phyloP scores from a whole-genome alignment of 441 rosid genomes.

The Raphanus hybrid region DNA sequence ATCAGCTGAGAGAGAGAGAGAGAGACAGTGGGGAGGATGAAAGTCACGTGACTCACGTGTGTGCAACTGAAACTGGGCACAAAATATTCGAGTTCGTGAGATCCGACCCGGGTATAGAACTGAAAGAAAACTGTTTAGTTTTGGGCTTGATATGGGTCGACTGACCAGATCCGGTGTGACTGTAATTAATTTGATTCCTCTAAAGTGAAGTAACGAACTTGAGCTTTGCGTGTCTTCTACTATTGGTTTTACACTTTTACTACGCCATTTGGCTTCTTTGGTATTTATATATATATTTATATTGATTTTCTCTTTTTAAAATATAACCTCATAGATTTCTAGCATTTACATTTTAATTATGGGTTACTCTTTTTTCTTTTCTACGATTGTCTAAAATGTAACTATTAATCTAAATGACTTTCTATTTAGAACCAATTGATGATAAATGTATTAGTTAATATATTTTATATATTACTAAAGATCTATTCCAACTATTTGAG shows the following conservation, averaged over 20 bases:
- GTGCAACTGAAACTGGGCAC: slow-evolving; percentile 29
- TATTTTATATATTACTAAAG: too few relatives aligned
- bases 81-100: slow-evolving; percentile 10
- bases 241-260: neutral
- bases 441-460: too few relatives aligned
- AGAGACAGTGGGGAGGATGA: neutral
- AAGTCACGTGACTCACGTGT: slow-evolving; percentile 24
- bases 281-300: neutral
- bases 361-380: neutral
- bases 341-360: neutral
- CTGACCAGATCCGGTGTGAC: neutral
- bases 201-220: slow-evolving; percentile 22
- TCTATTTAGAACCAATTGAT: too few relatives aligned
- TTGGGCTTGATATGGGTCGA: slow-evolving; percentile 4
- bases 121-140: neutral
- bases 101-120: slow-evolving; percentile 25
- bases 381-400: neutral
- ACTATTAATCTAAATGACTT: neutral
- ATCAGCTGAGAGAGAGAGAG: slow-evolving; percentile 14
- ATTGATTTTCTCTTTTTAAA: neutral
- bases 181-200: neutral
- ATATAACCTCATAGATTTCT: neutral
- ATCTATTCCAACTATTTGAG: too few relatives aligned
- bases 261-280: neutral
- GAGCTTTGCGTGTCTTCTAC: slow-evolving; percentile 29